Base-by-base conservation (phyloP, 176 grass and related monocot species). In the Triticum urartu region DNA sequence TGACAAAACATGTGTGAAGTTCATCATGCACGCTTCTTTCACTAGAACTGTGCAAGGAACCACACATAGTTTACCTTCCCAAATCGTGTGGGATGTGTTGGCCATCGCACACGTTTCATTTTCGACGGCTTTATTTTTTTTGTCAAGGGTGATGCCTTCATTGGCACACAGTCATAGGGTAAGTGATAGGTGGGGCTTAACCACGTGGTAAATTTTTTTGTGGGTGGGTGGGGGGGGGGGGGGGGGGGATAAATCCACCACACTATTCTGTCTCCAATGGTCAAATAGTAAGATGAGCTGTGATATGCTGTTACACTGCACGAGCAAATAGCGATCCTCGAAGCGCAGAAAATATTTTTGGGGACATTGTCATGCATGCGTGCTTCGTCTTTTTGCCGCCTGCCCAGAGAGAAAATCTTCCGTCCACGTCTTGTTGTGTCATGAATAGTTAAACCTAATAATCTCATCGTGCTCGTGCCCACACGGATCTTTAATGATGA, bases 381-480 rank as follows among this genome's bases (percentile, higher is more conserved):
- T 11, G 33, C 64, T 26, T 68, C 69, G 81, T 75, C 81, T 63
- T 87, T 91, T 84, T 7, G 60, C 69, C 15, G 68, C 17, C 47
- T 84, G 60, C 76, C 21, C 45, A 62, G 36, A 77, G 77, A 84
- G 81, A 84, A 84, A 91, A 87, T 76, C 81, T 60, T 69, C 20
- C 48, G 30, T 14, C 47, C 50, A 79, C 38, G 85, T 76, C 76
- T 50, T 80, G 68, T 84, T 75, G 67, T 25, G 76, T 87, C 89
- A 81, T 87, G 89, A 87, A 87, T 25, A 91, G 61, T 76, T 70
- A 48, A 56, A 67, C 45, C 81, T 84, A 84, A 90, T 84, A 47
- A 84, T 87, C 67, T 21, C 58, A 45, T 59, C 43, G 22, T 28
- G 35, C 25, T 69, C 28, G 33, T n/a, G 25, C 35, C 77, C 28